Base-by-base conservation (phyloP, 2,329 filamentous ascomycete species). In the Macroventuria anomochaeta region DNA sequence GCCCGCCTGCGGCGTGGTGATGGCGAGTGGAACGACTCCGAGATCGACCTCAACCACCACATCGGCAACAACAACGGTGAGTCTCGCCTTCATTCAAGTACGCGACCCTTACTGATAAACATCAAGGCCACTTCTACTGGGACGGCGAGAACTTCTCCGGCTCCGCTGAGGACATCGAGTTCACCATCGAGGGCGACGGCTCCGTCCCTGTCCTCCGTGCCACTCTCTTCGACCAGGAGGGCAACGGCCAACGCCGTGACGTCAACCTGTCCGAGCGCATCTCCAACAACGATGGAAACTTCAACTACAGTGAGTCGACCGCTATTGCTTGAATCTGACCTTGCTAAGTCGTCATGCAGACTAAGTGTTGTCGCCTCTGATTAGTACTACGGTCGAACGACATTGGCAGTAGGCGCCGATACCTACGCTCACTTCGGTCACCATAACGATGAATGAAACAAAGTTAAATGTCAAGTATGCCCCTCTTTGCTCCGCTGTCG, bases 181-280 rank as follows among this genome's bases (percentile, higher is more conserved):
- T 85, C 67, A 52, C 64, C 6, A 60, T 83, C 3, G 83, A 86
- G 70, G 83, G 81, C 18, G 80, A 73, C 20, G 80, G 75, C 17
- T 58, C 66, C 1, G 76, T 81, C 18, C 82, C 83, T 31, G 64
- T 86, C 37, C 81, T 87, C 38, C 81, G 83, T 15, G 83, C 83
- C 31, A 53, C 39, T 0, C 76, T 86, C 26, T 63, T 53, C 32
- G 76, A 78, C 26, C 41, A 68, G 1, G 73, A 81, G 0, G 82
- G 82, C 32, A 73, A 83, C 15, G 46, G 52, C 1, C 53, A 73
- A 1, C 53, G 69, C 6, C 70, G 76, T 31, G 77, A 86, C 61
- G 58, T 86, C 59, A 86, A 87, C 75, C 77, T 87, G 5, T 68
- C 78, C 2, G 82, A 85, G 77, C 75, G 80, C 53, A 76, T 87